Base-by-base conservation (phyloP, 176 grass and related monocot species). In the Saccharum officinarum region DNA sequence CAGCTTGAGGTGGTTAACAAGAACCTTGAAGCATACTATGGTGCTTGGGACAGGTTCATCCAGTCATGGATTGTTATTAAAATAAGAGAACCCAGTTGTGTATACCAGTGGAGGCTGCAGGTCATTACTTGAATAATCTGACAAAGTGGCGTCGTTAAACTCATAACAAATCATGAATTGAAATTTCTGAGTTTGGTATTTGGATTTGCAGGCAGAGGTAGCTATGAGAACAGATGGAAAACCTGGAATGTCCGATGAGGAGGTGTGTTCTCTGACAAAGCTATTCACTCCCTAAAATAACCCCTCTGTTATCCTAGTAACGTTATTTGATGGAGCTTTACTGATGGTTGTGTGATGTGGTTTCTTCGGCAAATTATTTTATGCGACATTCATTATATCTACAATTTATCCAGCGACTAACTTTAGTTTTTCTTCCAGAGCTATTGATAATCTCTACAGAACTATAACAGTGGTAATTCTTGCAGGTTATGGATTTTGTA, bases 41-140 rank as follows among this genome's bases (percentile, higher is more conserved):
- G 92, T 87, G 97, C 94, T 77, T 99, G 97, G 97, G 88, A 99
- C 72, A 96, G 86, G 80, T 99, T 99, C 64, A 92, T 94, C 75
- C 79, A 88, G 67, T 89, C 97, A 79, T 99, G 97, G 97, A 95
- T 99, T 10, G 94, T 99, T 78, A 96, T 99, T 79, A 99, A 99
- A 87, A 99, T 99, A 64, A 92, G 84, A 83, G 94, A 99, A 50
- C 97, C 97, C 65, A 96, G 69, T 65, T 94, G 84, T 72, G 97
- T 99, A 65, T 99, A 73, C 77, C 81, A 99, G 68, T 96, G 97
- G 97, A 94, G 97, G 81, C 84, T 96, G 62, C 91, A 94, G 94
- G 97, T 99, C 20, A 85, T 78, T 70, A 59, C 26, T 79, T 57
- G 37, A 79, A 84, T 76, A 68, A 62, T 86, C 33, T 45, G 30